Conservation (phyloP, 345 rosid species). For the Rhizophora mangle region DNA sequence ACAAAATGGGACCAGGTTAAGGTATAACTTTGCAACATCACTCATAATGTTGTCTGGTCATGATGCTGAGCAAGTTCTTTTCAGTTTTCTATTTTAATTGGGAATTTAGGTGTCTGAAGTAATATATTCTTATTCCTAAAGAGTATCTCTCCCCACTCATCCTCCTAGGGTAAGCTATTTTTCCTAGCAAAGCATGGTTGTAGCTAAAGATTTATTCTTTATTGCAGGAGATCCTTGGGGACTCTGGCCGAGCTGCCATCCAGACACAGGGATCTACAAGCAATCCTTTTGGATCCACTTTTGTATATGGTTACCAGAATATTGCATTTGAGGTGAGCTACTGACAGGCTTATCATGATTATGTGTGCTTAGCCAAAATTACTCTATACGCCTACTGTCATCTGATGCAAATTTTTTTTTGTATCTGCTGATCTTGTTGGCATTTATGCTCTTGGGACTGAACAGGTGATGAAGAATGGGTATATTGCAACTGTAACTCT, state of each 20-base stretch:
- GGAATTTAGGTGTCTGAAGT: background rate
- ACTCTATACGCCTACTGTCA: background rate
- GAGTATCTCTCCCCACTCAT: too few species aligned
- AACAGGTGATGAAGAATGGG: conserved; percentile 96
- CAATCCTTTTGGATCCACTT: conserved; percentile 96
- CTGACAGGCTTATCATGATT: background rate
- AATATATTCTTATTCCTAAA: too few species aligned
- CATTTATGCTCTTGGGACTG: conserved; percentile 5
- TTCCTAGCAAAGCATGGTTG: background rate
- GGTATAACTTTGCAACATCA: conserved; percentile 38
- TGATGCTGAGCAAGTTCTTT: background rate
- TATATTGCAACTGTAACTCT: conserved; percentile 85
- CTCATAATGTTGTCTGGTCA: background rate
- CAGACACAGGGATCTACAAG: conserved; percentile 92
- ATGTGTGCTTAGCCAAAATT: conserved; percentile 1
- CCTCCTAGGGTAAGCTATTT: background rate
- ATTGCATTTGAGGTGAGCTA: conserved; percentile 85
- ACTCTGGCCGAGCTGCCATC: conserved; percentile 94
- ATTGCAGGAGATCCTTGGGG: conserved; percentile 83
- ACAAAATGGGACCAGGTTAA: conserved; percentile 96
- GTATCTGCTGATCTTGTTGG: conserved; percentile 12
- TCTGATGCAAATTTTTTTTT: background rate
- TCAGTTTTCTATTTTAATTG: background rate
- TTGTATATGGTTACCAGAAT: conserved; percentile 90
- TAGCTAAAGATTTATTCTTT: conserved; percentile 4